Evolutionary conservation across 306 rosid genomes (phyloP).

Genomic region (Casuarina equisetifolia): DNA sequence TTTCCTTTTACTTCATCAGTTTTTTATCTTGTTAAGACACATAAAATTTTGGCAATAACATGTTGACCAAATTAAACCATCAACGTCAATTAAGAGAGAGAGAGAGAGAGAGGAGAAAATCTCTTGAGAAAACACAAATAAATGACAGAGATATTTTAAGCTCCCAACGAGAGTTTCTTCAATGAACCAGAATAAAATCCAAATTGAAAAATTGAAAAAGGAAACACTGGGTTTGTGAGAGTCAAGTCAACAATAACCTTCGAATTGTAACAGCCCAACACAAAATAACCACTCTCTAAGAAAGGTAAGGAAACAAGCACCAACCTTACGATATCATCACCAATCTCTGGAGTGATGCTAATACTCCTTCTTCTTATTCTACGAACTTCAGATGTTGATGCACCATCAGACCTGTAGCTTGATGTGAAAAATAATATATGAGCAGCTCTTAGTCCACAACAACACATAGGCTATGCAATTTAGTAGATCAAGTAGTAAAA

Average conservation of each 20-base stretch:
- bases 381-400: constrained; percentile 76
- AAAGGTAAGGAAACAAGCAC: constrained; percentile 32
- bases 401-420: constrained; percentile 77
- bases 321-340: constrained; percentile 99
- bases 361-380: constrained; percentile 96
- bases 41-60: too few species aligned
- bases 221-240: neutral
- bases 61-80: neutral
- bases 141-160: neutral
- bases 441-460: constrained; percentile 13
- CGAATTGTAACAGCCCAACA: constrained; percentile 20
- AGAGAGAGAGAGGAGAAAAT: neutral
- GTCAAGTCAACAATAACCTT: constrained; percentile 12
- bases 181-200: neutral
- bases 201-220: neutral
- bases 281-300: constrained; percentile 13
- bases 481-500: constrained; percentile 5
- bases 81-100: neutral
- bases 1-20: neutral
- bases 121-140: neutral
- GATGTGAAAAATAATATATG: constrained; percentile 32
- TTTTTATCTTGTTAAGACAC: neutral
- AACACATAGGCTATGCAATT: constrained; percentile 13
- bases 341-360: constrained; percentile 96
- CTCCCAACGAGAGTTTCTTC: neutral